These are phyloP conservation scores for Clonostachys byssicola DNA, from an alignment of 2,329 filamentous ascomycete species.

Conservation along the genomic window DNA sequence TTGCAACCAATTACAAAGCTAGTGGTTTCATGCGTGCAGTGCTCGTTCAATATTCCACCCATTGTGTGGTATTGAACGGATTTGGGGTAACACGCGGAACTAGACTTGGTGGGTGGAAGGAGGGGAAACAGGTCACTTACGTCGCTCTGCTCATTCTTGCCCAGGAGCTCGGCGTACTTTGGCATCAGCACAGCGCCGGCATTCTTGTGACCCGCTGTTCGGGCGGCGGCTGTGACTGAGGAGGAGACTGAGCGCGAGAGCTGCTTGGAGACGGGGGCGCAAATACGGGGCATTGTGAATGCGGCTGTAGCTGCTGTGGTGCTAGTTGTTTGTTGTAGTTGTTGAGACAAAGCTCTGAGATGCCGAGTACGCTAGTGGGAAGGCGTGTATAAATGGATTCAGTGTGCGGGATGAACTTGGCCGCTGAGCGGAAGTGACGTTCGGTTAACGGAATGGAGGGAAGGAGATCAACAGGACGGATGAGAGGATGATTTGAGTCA, in stretches of 20 bases:
- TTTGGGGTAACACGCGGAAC: not conserved
- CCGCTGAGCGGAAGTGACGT: not conserved
- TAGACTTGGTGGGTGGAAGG: not conserved
- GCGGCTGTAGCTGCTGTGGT: not conserved
- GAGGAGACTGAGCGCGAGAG: constrained; percentile 40
- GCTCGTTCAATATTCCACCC: not conserved
- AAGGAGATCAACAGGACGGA: not conserved
- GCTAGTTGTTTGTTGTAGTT: not conserved
- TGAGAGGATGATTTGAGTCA: not conserved
- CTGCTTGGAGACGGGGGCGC: constrained; percentile 43
- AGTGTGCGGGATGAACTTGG: not conserved
- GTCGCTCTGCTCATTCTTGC: constrained; percentile 30
- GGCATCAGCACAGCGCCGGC: constrained; percentile 34
- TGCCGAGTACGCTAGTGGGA: not conserved
- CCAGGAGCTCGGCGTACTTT: constrained; percentile 42
- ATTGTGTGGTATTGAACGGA: too few species aligned
- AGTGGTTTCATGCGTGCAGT: not conserved
- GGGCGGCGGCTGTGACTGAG: constrained; percentile 27
- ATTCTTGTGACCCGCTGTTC: constrained; percentile 27
- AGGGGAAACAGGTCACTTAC: constrained; percentile 21
- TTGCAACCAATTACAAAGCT: too few species aligned
- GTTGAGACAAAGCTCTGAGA: not conserved
- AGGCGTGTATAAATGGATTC: not conserved
- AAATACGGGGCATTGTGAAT: constrained; percentile 42
- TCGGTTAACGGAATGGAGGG: not conserved